phyloP scores from a whole-genome alignment of 1,284 basidiomycete genomes.

The Rhodotorula sp. region DNA sequence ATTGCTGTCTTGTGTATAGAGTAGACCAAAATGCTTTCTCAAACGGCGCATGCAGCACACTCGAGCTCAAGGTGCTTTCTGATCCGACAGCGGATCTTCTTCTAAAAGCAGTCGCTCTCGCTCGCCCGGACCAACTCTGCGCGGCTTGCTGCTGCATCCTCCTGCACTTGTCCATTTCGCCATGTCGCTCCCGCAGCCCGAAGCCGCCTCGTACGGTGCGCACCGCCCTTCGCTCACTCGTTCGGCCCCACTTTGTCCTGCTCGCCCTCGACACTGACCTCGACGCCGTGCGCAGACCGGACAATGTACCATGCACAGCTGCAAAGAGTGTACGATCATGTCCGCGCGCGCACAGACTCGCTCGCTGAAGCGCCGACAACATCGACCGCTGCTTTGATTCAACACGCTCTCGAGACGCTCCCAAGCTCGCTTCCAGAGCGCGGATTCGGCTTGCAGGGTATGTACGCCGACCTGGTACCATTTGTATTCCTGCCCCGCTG shows the following conservation, averaged over 20 bases:
- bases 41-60: too few relatives aligned
- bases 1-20: too few relatives aligned
- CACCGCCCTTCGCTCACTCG: background rate
- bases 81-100: too few relatives aligned
- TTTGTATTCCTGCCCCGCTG: too few relatives aligned
- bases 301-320: background rate
- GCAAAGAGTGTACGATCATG: background rate
- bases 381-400: slow-evolving; percentile 18
- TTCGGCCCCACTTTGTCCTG: background rate
- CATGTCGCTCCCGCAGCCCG: background rate
- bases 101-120: too few relatives aligned
- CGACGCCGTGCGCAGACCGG: background rate
- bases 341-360: background rate
- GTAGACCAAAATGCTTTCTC: too few relatives aligned
- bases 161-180: background rate
- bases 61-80: too few relatives aligned
- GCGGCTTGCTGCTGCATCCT: background rate
- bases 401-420: slow-evolving; percentile 15
- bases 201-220: slow-evolving; percentile 7
- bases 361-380: slow-evolving; percentile 2
- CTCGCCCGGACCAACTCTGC: too few relatives aligned
- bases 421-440: slow-evolving; percentile 4
- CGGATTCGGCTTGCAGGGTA: slow-evolving; percentile 23
- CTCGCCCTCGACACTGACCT: background rate
- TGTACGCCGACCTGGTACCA: background rate